Evolutionary conservation across 2,329 filamentous ascomycete species (phyloP), one percentile per base, ranked within the genome.

Genomic region (Pseudogymnoascus sp.): DNA sequence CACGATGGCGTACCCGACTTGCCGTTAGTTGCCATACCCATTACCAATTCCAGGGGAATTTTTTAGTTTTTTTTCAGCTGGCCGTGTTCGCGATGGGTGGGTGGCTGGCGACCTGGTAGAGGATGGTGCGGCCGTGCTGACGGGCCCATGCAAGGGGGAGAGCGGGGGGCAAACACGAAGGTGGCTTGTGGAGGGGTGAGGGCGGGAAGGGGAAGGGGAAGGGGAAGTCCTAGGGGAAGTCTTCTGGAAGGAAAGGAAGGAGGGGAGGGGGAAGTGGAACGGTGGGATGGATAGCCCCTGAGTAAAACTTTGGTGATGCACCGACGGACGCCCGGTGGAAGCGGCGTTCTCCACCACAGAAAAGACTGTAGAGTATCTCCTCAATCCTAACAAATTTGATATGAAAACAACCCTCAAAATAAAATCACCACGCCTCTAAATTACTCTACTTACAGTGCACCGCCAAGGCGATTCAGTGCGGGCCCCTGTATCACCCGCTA

Each of bases 1-100:
- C 22, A 54, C 47, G 47, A 54, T 54, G 47, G 47, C 47, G 47
- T 33, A 33, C 47, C 47, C 28, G 47, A 54, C 47, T 54, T 54
- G 47, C 47, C 47, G 47, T 54, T 54, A 54, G 38, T n/a, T 54
- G 22, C 22, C 22, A 25, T 33, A 33, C 28, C 28, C 28, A 54
- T 54, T 54, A 54, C 47, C 47, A 54, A 54, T 54, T 18, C 25
- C 47, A 54, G 16, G 47, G 47, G 25, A 33, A 33, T 33, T 28
- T 28, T 43, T 22, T 33, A 33, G 9, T 25, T 25, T 12, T 50
- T 50, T 54, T 54, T 54, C 47, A 54, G 47, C 47, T 54, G 47
- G n/a, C 47, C 47, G 28, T 33, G 39, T 25, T 12, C n/a, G 12
- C n/a, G 47, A 14, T 25, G n/a, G 28, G 47, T 33, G 28, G 28